These are phyloP conservation scores for Mortierella sp. DNA, from an alignment of 371 early-diverging fungal species.

Conservation along the genomic window DNA sequence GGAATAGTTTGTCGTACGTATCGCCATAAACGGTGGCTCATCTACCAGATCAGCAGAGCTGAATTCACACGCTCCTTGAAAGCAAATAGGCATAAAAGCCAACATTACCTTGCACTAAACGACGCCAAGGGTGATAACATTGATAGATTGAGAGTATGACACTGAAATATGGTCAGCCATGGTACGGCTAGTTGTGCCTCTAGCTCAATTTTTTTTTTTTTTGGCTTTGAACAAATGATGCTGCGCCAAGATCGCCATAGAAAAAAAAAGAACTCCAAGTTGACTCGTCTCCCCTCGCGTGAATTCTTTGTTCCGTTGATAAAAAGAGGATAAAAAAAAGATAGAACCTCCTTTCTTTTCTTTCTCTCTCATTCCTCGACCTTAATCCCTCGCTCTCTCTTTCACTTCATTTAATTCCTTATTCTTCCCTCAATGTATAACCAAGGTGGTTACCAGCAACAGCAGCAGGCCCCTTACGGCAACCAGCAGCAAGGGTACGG, in stretches of 20 bases:
- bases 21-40: too few species aligned
- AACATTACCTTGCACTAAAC: too few species aligned
- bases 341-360: neutral
- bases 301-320: neutral
- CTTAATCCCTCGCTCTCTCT: conserved; percentile 9
- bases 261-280: conserved; percentile 2
- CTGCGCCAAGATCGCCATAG: neutral
- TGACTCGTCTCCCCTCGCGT: neutral
- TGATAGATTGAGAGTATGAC: too few species aligned
- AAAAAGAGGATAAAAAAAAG: neutral
- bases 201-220: too few species aligned
- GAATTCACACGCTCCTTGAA: too few species aligned
- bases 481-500: conserved; percentile 22
- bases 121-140: too few species aligned
- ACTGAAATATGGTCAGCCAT: too few species aligned
- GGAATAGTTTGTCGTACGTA: too few species aligned
- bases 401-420: neutral
- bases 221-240: too few species aligned
- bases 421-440: conserved; percentile 10
- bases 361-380: neutral
- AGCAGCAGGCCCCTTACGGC: neutral
- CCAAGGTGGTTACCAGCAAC: conserved; percentile 27
- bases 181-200: too few species aligned
- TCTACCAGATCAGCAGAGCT: too few species aligned
- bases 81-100: too few species aligned